phyloP scores from a whole-genome alignment of 352 stramenopile genomes.

The Blastocystis sp. region DNA sequence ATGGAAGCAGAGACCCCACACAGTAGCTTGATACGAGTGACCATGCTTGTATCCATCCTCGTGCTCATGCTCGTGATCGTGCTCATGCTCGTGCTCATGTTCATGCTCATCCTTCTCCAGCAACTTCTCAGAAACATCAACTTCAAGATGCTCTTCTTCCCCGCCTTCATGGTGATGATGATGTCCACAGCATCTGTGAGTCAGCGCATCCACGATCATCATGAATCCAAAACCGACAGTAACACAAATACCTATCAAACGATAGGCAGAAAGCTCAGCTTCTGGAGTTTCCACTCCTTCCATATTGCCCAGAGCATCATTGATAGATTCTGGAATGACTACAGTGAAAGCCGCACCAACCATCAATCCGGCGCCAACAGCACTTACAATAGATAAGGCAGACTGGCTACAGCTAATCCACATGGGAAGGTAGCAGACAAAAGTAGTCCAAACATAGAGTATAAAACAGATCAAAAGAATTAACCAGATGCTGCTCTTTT shows the following conservation, averaged over 20 bases:
- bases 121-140: not conserved
- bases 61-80: constrained; percentile 15
- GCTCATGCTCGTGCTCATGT: constrained; percentile 32
- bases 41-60: not conserved
- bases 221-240: constrained; percentile 55
- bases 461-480: constrained; percentile 44
- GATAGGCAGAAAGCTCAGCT: constrained; percentile 18
- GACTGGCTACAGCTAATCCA: not conserved
- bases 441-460: constrained; percentile 13
- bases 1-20: constrained; percentile 61
- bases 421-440: constrained; percentile 49
- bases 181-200: constrained; percentile 31
- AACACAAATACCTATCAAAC: constrained; percentile 61
- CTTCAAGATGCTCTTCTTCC: not conserved
- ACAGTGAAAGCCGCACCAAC: constrained; percentile 49
- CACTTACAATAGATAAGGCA: constrained; percentile 46
- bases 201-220: constrained; percentile 55
- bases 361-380: constrained; percentile 56
- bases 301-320: constrained; percentile 10
- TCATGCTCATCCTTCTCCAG: not conserved
- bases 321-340: constrained; percentile 60
- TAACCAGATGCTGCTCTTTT: not conserved
- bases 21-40: constrained; percentile 50
- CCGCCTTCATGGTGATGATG: not conserved
- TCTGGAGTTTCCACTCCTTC: not conserved